Conservation (phyloP, 169 alveolate species). For the Pseudocohnilembus persalinus region DNA sequence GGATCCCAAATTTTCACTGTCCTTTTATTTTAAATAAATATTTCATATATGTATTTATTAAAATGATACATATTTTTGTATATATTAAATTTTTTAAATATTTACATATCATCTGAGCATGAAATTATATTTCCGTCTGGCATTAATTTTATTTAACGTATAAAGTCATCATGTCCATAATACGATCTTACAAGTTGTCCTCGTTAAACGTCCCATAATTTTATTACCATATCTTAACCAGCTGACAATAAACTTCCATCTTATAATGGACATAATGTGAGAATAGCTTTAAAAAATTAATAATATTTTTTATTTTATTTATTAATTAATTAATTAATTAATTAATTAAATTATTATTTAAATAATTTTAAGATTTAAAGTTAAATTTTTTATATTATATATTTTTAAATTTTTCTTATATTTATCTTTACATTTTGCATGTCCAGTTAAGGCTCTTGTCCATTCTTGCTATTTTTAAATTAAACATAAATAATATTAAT, state of each 20-base stretch:
- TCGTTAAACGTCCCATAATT: constrained; percentile 20
- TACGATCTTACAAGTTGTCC: constrained; percentile 16
- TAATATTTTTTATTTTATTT: too few relatives aligned
- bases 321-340: too few relatives aligned
- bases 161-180: constrained; percentile 32
- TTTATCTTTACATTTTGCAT: background rate
- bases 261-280: constrained; percentile 4
- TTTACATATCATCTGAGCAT: constrained; percentile 13
- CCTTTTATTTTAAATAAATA: background rate
- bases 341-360: too few relatives aligned
- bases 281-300: background rate
- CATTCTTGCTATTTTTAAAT: constrained; percentile 1
- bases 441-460: constrained; percentile 28
- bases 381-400: too few relatives aligned
- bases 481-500: too few relatives aligned
- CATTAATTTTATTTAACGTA: constrained; percentile 5
- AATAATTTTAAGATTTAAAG: too few relatives aligned
- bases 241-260: constrained; percentile 30
- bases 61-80: too few relatives aligned
- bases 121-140: constrained; percentile 16
- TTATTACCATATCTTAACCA: constrained; percentile 23
- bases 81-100: background rate
- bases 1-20: constrained; percentile 28
- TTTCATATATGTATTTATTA: background rate
- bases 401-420: too few relatives aligned